phyloP scores from a whole-genome alignment of 495 filamentous ascomycete genomes.

The Cryomyces antarcticus region DNA sequence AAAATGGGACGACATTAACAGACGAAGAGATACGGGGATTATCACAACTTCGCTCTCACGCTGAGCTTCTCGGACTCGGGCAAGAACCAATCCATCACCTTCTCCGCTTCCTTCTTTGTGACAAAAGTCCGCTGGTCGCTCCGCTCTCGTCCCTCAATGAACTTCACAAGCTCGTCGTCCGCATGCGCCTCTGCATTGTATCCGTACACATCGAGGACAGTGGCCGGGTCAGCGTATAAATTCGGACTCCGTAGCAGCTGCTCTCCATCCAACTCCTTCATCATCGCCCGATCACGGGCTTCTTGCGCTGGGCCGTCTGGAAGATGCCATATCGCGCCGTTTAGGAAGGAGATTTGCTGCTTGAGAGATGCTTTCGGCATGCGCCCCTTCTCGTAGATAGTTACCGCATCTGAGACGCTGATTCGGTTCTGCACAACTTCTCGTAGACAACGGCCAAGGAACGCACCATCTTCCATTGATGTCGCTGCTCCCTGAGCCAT shows the following conservation, averaged over 20 bases:
- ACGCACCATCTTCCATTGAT: too few species aligned
- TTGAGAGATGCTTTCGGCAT: too few species aligned
- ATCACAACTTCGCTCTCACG: conserved; percentile 3
- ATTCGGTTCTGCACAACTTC: too few species aligned
- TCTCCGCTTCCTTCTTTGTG: conserved; percentile 8
- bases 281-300: conserved; percentile 7
- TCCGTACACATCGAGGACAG: conserved; percentile 12
- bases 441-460: too few species aligned
- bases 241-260: conserved; percentile 11
- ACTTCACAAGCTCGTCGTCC: conserved; percentile 7
- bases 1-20: too few species aligned
- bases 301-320: neutral
- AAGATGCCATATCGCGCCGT: too few species aligned
- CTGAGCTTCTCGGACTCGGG: conserved; percentile 6
- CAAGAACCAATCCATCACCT: conserved; percentile 16
- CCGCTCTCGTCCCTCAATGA: conserved; percentile 3
- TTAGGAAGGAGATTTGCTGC: too few species aligned
- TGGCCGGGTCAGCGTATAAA: conserved; percentile 11
- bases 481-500: too few species aligned
- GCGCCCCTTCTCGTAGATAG: too few species aligned
- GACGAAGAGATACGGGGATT: too few species aligned
- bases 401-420: too few species aligned
- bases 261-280: conserved; percentile 17
- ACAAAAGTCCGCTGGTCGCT: conserved; percentile 7
- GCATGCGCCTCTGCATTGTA: conserved; percentile 15